Base-by-base conservation (phyloP, 495 filamentous ascomycete genomes). In the Xylaria venustula region DNA sequence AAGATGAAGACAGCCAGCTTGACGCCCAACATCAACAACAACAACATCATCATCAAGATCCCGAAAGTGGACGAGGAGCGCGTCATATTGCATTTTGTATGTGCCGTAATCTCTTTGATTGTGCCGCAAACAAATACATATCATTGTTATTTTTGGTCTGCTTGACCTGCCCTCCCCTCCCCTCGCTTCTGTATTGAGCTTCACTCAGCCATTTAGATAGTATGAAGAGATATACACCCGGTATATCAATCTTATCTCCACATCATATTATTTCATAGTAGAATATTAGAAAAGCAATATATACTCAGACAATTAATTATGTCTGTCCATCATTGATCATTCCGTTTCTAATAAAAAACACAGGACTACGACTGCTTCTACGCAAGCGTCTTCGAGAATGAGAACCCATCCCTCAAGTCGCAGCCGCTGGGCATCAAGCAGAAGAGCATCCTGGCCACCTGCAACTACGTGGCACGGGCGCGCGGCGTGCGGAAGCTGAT, bases 301-400 rank as follows among this genome's bases (percentile, higher is more conserved):
- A 40, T 15, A 15, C 50, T 25, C 50, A 53, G 12, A 25, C 32
- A 23, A 37, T 37, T 53, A 14, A 50, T 50, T 11, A 19, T 28
- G n/a, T n/a, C n/a, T n/a, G n/a, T n/a, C n/a, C n/a, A n/a, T n/a
- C n/a, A 37, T 37, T 53, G 2, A 50, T 50, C 8, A 19, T 28
- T 2, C 20, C 73, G 47, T 25, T 17, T 36, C 56, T 36, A 46
- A 61, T 19, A n/a, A 14, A 0, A 14, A 40, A 40, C 6, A 20
- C 53, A 92, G 89, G 90, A 93, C 75, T 90, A 94, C 77, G 90
- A 96, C 77, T 95, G 91, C 72, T 97, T 97, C 79, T 98, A 98
- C 71, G 92, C 92, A 32, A 88, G 90, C 42, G 92, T 93, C 32
- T 87, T 93, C 62, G 92, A 97, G 73, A 86, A 86, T 57, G 86